A percentile compares a stretch with the other conserved stretches of the same genome.
phyloP scores from a whole-genome alignment of 805 yeast genomes.

The Teunomyces pallodes region DNA sequence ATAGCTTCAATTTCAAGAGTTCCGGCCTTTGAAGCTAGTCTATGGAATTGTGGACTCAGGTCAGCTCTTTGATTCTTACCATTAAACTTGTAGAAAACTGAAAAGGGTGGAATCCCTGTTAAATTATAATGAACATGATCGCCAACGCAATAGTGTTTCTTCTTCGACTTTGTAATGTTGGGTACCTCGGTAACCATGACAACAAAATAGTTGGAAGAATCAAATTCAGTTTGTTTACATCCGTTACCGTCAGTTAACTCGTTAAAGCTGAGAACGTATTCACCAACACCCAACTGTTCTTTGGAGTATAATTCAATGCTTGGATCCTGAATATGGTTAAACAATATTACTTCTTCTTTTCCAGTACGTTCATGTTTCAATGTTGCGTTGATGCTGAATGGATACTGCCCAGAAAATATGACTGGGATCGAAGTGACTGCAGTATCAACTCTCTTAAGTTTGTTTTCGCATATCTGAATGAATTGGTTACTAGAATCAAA shows the following conservation, averaged over 20 bases:
- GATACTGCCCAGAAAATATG: conserved; percentile 55
- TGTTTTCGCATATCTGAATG: conserved; percentile 43
- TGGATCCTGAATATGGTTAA: conserved; percentile 41
- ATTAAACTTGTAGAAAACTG: conserved; percentile 71
- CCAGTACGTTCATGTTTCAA: conserved; percentile 62
- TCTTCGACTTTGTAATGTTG: conserved; percentile 43
- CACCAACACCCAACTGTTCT: conserved; percentile 62
- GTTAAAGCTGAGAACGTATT: conserved; percentile 57
- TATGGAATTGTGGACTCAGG: conserved; percentile 45
- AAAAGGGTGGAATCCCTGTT: conserved; percentile 79
- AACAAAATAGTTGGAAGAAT: conserved; percentile 37
- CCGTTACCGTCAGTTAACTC: conserved; percentile 68
- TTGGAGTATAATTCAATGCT: conserved; percentile 25
- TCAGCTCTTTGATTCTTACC: conserved; percentile 56
- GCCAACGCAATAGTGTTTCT: conserved; percentile 78
- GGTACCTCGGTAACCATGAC: conserved; percentile 78
- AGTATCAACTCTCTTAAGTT: conserved; percentile 16
- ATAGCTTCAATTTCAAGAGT: conserved; percentile 61
- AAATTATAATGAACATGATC: conserved; percentile 77
- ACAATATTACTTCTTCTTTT: conserved; percentile 43
- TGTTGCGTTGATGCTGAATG: conserved; percentile 57
- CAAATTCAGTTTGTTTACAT: conserved; percentile 51
- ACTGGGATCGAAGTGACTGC: conserved; percentile 48
- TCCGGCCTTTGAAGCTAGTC: conserved; percentile 87
- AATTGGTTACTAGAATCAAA: conserved; percentile 48